A percentile compares a stretch with the other conserved stretches of the same genome.
phyloP scores from a whole-genome alignment of 805 yeast species.

The Monosporozyma servazzii region DNA sequence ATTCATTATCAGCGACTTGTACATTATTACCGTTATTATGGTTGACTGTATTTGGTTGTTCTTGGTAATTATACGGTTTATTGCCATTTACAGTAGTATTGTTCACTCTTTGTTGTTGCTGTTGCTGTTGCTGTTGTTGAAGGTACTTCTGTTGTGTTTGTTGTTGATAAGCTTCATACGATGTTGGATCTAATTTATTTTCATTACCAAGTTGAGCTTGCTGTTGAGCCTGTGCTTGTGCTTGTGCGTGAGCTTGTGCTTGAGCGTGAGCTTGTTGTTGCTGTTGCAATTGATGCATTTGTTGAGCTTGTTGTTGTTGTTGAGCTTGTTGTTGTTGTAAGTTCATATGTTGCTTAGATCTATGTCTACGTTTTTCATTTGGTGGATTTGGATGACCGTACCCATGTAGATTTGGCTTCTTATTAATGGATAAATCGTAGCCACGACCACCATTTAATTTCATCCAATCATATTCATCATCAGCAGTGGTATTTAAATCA shows the following conservation, averaged over 20 bases:
- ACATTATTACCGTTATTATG: conserved; percentile 6
- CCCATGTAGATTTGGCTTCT: conserved; percentile 90
- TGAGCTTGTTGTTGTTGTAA: conserved; percentile 28
- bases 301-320: conserved; percentile 24
- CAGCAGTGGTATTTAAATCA: conserved; percentile 60
- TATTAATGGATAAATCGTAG: conserved; percentile 84
- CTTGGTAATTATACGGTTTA: conserved; percentile 14
- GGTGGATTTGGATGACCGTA: conserved; percentile 92
- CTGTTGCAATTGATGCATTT: conserved; percentile 31
- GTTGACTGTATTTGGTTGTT: conserved; percentile 15
- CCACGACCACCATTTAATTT: conserved; percentile 89
- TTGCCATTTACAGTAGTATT: conserved; percentile 1
- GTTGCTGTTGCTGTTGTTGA: conserved; percentile 19
- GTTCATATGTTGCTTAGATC: conserved; percentile 18
- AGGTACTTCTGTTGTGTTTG: conserved; percentile 31
- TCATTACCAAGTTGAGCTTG: conserved; percentile 13
- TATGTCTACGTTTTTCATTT: conserved; percentile 33
- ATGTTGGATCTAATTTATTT: conserved; percentile 34
- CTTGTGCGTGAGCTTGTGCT: conserved; percentile 17
- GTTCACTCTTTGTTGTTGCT: conserved; percentile 4
- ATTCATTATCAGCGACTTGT: conserved; percentile 8
- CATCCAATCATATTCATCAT: conserved; percentile 98
- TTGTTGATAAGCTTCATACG: conserved; percentile 32
- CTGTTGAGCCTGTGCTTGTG: conserved; percentile 14
- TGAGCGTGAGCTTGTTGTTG: conserved; percentile 17